Base-by-base conservation (phyloP, 139 green algal species). In the Gonium pectorale region DNA sequence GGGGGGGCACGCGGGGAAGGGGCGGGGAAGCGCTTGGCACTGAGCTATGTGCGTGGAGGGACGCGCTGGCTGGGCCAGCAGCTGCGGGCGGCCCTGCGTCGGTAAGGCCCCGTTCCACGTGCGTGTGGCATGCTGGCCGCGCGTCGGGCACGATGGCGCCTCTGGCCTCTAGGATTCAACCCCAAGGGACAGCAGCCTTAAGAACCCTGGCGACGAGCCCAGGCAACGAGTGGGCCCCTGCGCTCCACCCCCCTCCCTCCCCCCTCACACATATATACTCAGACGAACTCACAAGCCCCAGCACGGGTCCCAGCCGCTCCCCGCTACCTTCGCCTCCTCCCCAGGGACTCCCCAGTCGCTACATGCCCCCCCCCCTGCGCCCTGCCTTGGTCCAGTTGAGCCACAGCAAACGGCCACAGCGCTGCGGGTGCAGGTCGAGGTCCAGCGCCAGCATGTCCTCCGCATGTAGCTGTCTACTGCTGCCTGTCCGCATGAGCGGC, bases 381-480 rank as follows among this genome's bases (percentile, higher is more conserved):
- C 67, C 27, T 44, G 93, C 92, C 86, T 90, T 44, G 35, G 41
- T 78, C 93, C 94, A 97, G 0, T 66, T 26, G 0, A 41, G 24
- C 91, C 90, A 93, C 26, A 97, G 84, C 15, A 40, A 38, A 2
- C 52, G 62, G 15, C 78, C 85, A 49, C 91, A 95, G 2, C 33
- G 29, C 0, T n/a, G 52, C 0, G 94, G 92, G 35, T 90, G 63
- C 40, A 90, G 31, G 1, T 43, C 26, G 0, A 54, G n/a, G 6
- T 92, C 85, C 59, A 94, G 62, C 3, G 13, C 21, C 9, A 92
- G 78, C 49, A 97, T 81, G 67, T 96, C 92, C 0, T 83, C n/a
- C 9, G 81, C 35, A 29, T 92, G 77, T 31, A 96, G 92, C 79
- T 91, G 91, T 8, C 71, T 35, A 22, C 68, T 62, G 6, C 72